Conservation (phyloP, 2,329 filamentous ascomycete genomes). For the Dactylellina leptospora region DNA sequence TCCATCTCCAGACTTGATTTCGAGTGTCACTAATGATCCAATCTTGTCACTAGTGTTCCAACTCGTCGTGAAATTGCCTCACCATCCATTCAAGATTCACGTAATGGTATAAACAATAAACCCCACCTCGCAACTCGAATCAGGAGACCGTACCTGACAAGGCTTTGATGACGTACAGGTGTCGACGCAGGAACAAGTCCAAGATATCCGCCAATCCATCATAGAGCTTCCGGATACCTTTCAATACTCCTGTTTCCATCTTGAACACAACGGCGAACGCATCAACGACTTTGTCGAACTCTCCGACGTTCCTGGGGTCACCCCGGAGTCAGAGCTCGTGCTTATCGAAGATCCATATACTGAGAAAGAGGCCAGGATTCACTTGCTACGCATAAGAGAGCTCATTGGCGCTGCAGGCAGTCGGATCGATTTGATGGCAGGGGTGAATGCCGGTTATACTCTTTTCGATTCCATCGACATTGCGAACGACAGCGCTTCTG, state of each 20-base stretch:
- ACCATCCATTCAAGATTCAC: slow-evolving; percentile 79
- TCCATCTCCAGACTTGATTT: no score
- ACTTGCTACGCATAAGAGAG: slow-evolving; percentile 88
- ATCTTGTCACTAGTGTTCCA: slow-evolving; percentile 65
- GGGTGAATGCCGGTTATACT: slow-evolving; percentile 83
- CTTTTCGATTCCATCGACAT: slow-evolving; percentile 79
- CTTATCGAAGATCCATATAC: slow-evolving; percentile 96
- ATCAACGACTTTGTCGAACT: slow-evolving; percentile 96
- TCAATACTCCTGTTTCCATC: slow-evolving; percentile 98
- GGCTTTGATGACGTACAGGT: slow-evolving; percentile 66
- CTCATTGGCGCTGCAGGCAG: slow-evolving; percentile 91
- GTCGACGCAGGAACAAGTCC: slow-evolving; percentile 91
- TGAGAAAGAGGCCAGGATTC: slow-evolving; percentile 96
- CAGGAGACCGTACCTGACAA: slow-evolving; percentile 50
- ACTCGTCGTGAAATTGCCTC: slow-evolving; percentile 82
- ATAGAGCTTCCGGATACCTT: slow-evolving; percentile 92
- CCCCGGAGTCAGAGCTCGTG: slow-evolving; percentile 77
- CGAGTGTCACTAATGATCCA: no score
- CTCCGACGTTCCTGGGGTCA: slow-evolving; percentile 83
- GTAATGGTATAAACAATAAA: slow-evolving; percentile 74
- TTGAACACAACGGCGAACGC: slow-evolving; percentile 85
- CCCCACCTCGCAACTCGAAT: background rate
- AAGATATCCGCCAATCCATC: slow-evolving; percentile 95
- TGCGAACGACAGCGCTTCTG: slow-evolving; percentile 59
- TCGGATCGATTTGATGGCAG: slow-evolving; percentile 84